Base-by-base conservation (phyloP, 2,329 filamentous ascomycete species). In the Cladophialophora immunda region DNA sequence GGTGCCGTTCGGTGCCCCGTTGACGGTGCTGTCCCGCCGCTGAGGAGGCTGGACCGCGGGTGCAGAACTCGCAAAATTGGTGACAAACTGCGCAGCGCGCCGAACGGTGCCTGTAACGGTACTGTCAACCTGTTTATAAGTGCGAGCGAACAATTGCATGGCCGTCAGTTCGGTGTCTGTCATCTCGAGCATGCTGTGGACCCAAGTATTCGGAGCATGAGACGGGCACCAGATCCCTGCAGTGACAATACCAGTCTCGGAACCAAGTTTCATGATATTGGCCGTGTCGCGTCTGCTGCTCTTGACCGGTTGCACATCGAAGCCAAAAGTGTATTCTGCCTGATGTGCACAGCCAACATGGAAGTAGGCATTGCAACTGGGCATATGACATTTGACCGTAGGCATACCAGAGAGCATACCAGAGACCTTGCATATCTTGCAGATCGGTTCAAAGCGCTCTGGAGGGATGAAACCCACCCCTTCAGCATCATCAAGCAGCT, bases 121-220 rank as follows among this genome's bases (percentile, higher is more conserved):
- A 47, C 94, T 86, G 76, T 99, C 95, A 8, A 95, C 94, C 79
- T 98, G 94, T 79, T 99, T 99, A 83, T 93, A 97, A 65, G 90
- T 93, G 72, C 90, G 90, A 53, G 91, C 92, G 76, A 92, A 99
- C 29, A 97, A 84, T 77, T 97, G 93, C 58, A 99, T 81, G 9
- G 92, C 93, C 73, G 90, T 96, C 61, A 89, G 80, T n/a, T 89
- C 89, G n/a, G 84, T 83, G 63, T 90, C 88, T 11, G 91, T 89
- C 25, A 87, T 77, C 71, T 97, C 93, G 69, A 92, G 86, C 83
- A 97, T 92, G 11, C 84, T 86, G 78, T 98, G 92, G 7, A 96
- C 83, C 45, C 87, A 84, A 0, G 87, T 88, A n/a, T 85, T 80
- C 25, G 70, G 66, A 15, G 27, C 27, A 77, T 99, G 95, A 61